Percentiles rank a stretch among this genome's conserved stretches.
phyloP scores from a whole-genome alignment of 140 eudicot species.

The Anethum foeniculum region DNA sequence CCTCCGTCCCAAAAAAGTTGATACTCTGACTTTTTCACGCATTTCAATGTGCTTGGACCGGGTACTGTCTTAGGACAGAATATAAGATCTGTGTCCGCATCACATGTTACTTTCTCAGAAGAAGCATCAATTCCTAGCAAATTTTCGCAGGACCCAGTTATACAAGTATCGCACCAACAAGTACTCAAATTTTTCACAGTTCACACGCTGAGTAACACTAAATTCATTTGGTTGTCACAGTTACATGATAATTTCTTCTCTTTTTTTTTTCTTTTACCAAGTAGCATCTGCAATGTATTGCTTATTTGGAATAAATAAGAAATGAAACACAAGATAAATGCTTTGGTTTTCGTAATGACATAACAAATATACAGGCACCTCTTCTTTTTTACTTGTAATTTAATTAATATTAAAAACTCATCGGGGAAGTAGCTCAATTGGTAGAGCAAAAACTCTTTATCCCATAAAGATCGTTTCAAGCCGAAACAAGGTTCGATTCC shows the following conservation, averaged over 20 bases:
- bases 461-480: too few species aligned
- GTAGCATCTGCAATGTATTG: background rate
- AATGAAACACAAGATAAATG: background rate
- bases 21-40: too few species aligned
- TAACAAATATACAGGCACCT: too few species aligned
- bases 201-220: background rate
- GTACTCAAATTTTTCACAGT: background rate
- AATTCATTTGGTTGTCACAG: background rate
- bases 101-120: background rate
- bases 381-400: too few species aligned
- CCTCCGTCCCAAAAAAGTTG: too few species aligned
- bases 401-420: too few species aligned
- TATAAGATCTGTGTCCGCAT: background rate
- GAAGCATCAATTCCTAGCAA: background rate
- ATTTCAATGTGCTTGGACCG: too few species aligned
- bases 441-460: too few species aligned
- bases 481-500: too few species aligned
- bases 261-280: too few species aligned
- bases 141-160: background rate
- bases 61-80: background rate
- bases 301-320: background rate
- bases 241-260: background rate
- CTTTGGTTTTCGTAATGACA: too few species aligned
- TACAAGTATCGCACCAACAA: background rate
- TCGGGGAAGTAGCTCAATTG: too few species aligned